phyloP scores from a whole-genome alignment of 768 basidiomycete genomes.

The Suillus lakei region DNA sequence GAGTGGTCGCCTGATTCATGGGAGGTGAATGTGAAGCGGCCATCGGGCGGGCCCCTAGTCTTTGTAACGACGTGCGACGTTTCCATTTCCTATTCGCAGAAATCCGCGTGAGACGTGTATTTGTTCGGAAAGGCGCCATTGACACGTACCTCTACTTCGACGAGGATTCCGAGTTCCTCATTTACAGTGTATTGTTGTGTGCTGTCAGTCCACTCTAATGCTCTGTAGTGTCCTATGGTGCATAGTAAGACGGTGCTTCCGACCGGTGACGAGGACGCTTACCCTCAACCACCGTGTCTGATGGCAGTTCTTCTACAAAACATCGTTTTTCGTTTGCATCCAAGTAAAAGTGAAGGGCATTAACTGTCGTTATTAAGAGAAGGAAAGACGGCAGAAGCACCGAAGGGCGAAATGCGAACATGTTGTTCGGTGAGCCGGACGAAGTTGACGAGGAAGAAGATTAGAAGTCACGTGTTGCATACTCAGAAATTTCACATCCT shows the following conservation, averaged over 20 bases:
- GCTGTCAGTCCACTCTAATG: constrained; percentile 87
- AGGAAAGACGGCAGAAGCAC: constrained; percentile 43
- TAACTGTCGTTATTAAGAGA: constrained; percentile 48
- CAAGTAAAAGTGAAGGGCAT: constrained; percentile 95
- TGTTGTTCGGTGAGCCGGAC: constrained; percentile 2
- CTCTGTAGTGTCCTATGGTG: constrained; percentile 80
- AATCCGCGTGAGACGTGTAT: background rate
- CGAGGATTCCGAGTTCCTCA: constrained; percentile 82
- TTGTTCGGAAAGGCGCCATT: background rate
- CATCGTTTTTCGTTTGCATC: constrained; percentile 93
- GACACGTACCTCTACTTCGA: constrained; percentile 82
- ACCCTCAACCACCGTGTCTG: constrained; percentile 96
- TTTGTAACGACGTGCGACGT: constrained; percentile 81
- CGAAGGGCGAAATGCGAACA: constrained; percentile 28
- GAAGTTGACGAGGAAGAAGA: background rate
- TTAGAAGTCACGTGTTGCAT: background rate
- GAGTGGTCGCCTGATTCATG: constrained; percentile 97
- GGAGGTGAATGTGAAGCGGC: constrained; percentile 96
- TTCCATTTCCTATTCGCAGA: constrained; percentile 74
- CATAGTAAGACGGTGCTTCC: background rate
- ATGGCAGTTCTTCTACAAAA: constrained; percentile 95
- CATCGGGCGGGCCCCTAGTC: constrained; percentile 88
- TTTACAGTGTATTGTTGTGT: constrained; percentile 71
- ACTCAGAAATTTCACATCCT: constrained; percentile 1
- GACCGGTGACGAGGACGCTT: constrained; percentile 23